A percentile compares a stretch with the other conserved stretches of the same genome.
phyloP scores from a whole-genome alignment of 208 protist species.

The Trypanosoma platydactyli region DNA sequence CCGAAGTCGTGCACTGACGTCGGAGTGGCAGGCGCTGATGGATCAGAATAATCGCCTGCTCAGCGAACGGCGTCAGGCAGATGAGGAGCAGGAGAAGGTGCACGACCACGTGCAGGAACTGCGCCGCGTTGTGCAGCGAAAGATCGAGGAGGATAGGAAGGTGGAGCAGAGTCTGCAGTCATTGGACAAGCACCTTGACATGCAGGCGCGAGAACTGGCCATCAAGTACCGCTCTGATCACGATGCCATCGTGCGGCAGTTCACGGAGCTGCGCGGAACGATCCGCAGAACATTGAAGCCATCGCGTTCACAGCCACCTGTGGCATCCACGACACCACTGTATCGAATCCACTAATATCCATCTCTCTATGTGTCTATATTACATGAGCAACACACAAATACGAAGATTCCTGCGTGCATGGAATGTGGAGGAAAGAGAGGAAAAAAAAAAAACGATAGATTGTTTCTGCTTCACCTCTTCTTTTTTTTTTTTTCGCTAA shows the following conservation, averaged over 20 bases:
- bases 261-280: conserved; percentile 57
- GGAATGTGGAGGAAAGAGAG: background rate
- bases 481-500: conserved; percentile 12
- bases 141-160: conserved; percentile 69
- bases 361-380: too few species aligned
- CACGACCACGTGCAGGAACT: conserved; percentile 70
- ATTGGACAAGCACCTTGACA: conserved; percentile 69
- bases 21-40: conserved; percentile 51
- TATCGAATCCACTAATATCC: background rate
- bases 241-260: conserved; percentile 73
- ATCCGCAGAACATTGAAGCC: conserved; percentile 59
- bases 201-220: conserved; percentile 80
- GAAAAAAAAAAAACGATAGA: conserved; percentile 10
- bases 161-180: conserved; percentile 71
- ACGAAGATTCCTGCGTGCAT: too few species aligned
- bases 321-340: background rate
- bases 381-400: too few species aligned
- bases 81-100: conserved; percentile 49
- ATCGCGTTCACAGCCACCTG: background rate
- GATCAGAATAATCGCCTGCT: conserved; percentile 53
- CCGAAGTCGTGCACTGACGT: conserved; percentile 24
- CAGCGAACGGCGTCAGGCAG: conserved; percentile 23
- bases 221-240: conserved; percentile 81
- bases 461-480: background rate
- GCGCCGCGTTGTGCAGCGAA: conserved; percentile 67